A percentile compares a stretch with the other conserved stretches of the same genome.
These are phyloP conservation scores for Aspergillus fijiensis DNA, from an alignment of 2,329 filamentous ascomycete species.

Conservation along the genomic window DNA sequence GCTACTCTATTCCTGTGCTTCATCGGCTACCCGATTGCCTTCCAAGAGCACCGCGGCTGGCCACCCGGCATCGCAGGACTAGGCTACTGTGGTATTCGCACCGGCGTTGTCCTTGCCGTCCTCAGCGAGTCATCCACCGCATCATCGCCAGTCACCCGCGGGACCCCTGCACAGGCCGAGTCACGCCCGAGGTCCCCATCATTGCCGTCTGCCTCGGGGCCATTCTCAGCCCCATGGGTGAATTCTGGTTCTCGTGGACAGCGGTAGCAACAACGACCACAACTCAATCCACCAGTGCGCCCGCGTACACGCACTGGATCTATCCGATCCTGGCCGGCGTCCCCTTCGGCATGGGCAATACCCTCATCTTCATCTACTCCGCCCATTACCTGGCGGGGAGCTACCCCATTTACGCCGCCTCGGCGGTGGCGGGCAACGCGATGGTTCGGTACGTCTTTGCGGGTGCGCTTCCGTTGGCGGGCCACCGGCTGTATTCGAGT, in stretches of 20 bases:
- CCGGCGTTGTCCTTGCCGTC: conserved; percentile 52
- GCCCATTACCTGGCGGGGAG: conserved; percentile 71
- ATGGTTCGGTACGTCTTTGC: conserved; percentile 68
- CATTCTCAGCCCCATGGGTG: too few species aligned
- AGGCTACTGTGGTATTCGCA: conserved; percentile 62
- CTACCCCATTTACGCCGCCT: conserved; percentile 72
- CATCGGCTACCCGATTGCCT: conserved; percentile 77
- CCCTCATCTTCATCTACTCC: conserved; percentile 70
- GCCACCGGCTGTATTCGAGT: conserved; percentile 62
- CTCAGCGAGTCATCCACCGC: too few species aligned
- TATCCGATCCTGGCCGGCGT: conserved; percentile 69
- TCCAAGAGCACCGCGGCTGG: conserved; percentile 69
- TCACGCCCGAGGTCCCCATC: too few species aligned
- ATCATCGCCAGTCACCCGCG: too few species aligned
- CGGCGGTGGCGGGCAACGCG: conserved; percentile 69
- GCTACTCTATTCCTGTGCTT: conserved; percentile 82
- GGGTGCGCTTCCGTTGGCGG: conserved; percentile 54
- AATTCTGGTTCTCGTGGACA: too few species aligned
- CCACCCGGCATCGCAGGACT: conserved; percentile 65
- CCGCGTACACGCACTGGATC: conserved; percentile 60
- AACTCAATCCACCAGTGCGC: too few species aligned
- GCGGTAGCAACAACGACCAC: too few species aligned
- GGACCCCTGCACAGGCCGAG: too few species aligned
- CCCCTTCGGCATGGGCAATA: conserved; percentile 70
- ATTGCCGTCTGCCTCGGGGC: too few species aligned